These are phyloP conservation scores for Favolaschia claudopus DNA, from an alignment of 768 basidiomycete species.

Conservation along the genomic window DNA sequence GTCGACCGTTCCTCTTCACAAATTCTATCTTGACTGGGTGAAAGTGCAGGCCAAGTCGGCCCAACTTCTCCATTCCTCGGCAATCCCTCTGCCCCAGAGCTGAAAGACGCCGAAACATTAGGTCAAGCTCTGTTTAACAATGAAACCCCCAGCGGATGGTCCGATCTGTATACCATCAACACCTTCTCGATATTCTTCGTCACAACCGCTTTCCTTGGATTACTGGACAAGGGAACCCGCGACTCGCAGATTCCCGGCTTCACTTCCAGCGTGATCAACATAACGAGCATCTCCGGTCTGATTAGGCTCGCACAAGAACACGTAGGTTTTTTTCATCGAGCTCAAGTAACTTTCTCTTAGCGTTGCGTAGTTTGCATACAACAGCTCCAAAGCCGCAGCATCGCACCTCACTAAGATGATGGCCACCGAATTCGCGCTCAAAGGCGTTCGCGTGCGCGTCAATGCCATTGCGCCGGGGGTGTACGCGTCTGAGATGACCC, in stretches of 20 bases:
- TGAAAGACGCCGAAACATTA: slow-evolving; percentile 68
- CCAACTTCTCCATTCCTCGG: slow-evolving; percentile 67
- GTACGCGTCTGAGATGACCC: slow-evolving; percentile 80
- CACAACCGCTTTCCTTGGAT: slow-evolving; percentile 77
- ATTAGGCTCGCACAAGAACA: slow-evolving; percentile 78
- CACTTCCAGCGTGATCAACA: slow-evolving; percentile 76
- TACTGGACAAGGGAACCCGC: slow-evolving; percentile 75
- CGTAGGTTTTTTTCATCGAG: slow-evolving; percentile 51
- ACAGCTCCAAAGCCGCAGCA: slow-evolving; percentile 81
- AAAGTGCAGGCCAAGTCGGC: slow-evolving; percentile 78
- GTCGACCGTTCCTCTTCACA: slow-evolving; percentile 24
- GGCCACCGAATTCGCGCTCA: slow-evolving; percentile 77
- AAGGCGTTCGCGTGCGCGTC: slow-evolving; percentile 72
- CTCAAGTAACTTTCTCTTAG: neutral
- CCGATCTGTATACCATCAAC: slow-evolving; percentile 68
- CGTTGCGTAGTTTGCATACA: slow-evolving; percentile 73
- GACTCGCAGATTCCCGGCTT: slow-evolving; percentile 55
- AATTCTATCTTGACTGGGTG: neutral
- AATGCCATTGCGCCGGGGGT: slow-evolving; percentile 81
- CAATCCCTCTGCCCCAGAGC: slow-evolving; percentile 61
- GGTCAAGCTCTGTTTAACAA: slow-evolving; percentile 75
- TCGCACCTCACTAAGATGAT: slow-evolving; percentile 81
- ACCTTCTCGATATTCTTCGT: slow-evolving; percentile 81
- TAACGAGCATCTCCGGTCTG: slow-evolving; percentile 79
- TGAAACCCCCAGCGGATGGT: slow-evolving; percentile 71